Base-by-base conservation (phyloP, 345 rosid genomes). In the Pseudoturritis turrita region DNA sequence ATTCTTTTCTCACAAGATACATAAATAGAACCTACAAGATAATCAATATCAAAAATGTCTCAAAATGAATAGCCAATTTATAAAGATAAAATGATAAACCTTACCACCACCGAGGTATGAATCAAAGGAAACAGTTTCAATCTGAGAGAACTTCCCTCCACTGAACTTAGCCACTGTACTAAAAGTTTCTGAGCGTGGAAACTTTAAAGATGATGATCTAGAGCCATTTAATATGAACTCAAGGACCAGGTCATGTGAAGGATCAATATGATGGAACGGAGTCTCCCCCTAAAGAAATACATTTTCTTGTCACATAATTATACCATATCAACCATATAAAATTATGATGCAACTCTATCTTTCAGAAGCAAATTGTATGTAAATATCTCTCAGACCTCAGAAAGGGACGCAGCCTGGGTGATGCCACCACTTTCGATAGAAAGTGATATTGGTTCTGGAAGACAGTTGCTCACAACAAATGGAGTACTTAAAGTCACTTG, bases 221-320 rank as follows among this genome's bases (percentile, higher is more conserved):
- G 61, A 87, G 59, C 90, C 94, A 58, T 80, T 70, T 79, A 93
- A 22, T 70, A 68, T 78, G 83, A 93, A 81, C 82, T 82, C 85
- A 43, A 93, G 78, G 67, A 75, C 78, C 60, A 93, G 75, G 77
- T 90, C 98, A 80, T 89, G 97, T 15, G 89, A 90, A 74, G 91
- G 89, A 79, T 93, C 98, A 45, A 87, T 78, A 77, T 90, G 89
- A 86, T 90, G 89, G 77, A 90, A 90, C n/a, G 83, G 81, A 40
- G 82, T 87, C 68, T 81, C 81, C 56, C 82, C 88, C 97, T 90
- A 83, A 77, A 81, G 81, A 60, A 40, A 41, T 28, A 52, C 17
- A 46, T n/a, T 47, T 43, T 52, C 28, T 21, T 17, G 29, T 46
- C 54, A 68, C 62, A 40, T 43, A 56, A 47, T 35, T 13, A 62